Base-by-base conservation (phyloP, 805 yeast genomes). In the Schizosaccharomyces cryophilus region DNA sequence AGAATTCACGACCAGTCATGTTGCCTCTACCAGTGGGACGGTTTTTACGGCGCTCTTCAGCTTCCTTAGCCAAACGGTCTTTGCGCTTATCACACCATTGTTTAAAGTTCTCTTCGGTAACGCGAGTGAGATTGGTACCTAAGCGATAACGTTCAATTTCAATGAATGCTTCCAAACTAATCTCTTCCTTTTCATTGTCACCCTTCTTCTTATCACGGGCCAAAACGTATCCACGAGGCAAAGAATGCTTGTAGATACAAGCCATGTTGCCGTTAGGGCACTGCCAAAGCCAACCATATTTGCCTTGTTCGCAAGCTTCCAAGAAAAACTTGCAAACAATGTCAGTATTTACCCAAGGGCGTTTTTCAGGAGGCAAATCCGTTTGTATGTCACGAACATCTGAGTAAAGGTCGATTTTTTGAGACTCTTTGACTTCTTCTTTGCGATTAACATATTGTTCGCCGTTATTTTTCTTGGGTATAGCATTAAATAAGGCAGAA, bases 241-340 rank as follows among this genome's bases (percentile, higher is more conserved):
- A 77, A 7, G 96, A 85, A 73, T 93, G 99, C 72, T 80, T 83
- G 75, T 93, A 93, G 76, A 84, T 90, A 80, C 99, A 93, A 63
- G 80, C 84, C 64, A 84, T 81, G 65, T 95, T 96, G 51, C 90
- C 89, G 66, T 87, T 87, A 31, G 98, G 98, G 75, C 98, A 93
- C 24, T 79, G 77, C 98, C 98, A 93, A 73, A 93, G 89, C 98
- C 98, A 93, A 69, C 98, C 98, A 70, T 93, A 93, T 70, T 90
- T 90, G 62, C 90, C 93, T 69, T 88, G 87, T 70, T 93, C 99
- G 62, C 93, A 96, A 0, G 98, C 97, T 63, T 88, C 95, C 65
- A 93, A 86, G 74, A 93, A 94, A 72, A 72, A 81, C 71, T 89
- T 93, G 79, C 99, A 93, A 59, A 93, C 86, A 66, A 80, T 93